phyloP scores from a whole-genome alignment of 345 rosid genomes.

The Trapa bicornis region DNA sequence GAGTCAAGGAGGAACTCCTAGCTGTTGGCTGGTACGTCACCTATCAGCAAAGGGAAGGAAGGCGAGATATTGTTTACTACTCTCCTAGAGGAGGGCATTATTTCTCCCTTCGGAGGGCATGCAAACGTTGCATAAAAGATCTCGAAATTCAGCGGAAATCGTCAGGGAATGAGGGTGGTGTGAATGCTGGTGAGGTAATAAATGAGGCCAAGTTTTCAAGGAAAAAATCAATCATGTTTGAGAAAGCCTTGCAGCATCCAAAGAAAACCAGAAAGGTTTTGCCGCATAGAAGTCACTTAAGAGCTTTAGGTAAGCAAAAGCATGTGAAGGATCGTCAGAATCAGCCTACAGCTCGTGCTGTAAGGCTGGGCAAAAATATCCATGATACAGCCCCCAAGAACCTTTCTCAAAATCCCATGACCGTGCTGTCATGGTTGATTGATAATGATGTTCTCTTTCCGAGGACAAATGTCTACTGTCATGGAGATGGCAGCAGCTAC shows the following conservation, averaged over 20 bases:
- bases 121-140: slow-evolving; percentile 18
- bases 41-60: slow-evolving; percentile 4
- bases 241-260: slow-evolving; percentile 3
- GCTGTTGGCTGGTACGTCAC: slow-evolving; percentile 37
- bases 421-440: slow-evolving; percentile 61
- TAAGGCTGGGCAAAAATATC: slow-evolving; percentile 41
- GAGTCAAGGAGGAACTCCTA: slow-evolving; percentile 37
- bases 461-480: slow-evolving; percentile 41
- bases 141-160: slow-evolving; percentile 1
- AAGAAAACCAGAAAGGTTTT: background rate
- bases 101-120: slow-evolving; percentile 34
- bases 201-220: slow-evolving; percentile 6
- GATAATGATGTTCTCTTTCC: slow-evolving; percentile 47
- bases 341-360: slow-evolving; percentile 10
- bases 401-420: slow-evolving; percentile 34
- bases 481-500: slow-evolving; percentile 13
- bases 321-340: slow-evolving; percentile 6
- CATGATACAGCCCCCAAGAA: slow-evolving; percentile 23
- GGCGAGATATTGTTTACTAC: slow-evolving; percentile 14
- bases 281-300: background rate
- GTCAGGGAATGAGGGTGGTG: background rate
- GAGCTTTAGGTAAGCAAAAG: background rate
- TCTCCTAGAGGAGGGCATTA: slow-evolving; percentile 30
- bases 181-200: slow-evolving; percentile 5
- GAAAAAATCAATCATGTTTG: slow-evolving; percentile 3